Percentiles rank a stretch among this genome's conserved stretches.
phyloP scores from a whole-genome alignment of 257 asterid species.

The Plantago ovata region DNA sequence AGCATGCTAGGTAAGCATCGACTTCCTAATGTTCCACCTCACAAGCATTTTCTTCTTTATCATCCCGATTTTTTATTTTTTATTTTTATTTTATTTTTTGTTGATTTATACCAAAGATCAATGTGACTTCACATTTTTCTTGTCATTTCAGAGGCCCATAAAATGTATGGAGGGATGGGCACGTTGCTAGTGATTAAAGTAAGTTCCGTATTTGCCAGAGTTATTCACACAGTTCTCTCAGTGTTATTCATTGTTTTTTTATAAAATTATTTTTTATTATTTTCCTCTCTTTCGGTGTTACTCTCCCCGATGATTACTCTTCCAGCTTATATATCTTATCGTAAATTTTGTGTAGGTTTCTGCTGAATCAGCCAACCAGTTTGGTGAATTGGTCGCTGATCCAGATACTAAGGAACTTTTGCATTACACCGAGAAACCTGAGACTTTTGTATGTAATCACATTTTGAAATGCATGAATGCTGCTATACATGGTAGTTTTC shows the following conservation, averaged over 20 bases:
- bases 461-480: background rate
- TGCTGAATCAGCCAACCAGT: slow-evolving; percentile 83
- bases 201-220: slow-evolving; percentile 20
- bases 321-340: background rate
- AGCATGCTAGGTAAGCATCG: slow-evolving; percentile 59
- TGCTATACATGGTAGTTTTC: slow-evolving; percentile 4
- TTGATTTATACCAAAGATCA: slow-evolving; percentile 8
- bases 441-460: slow-evolving; percentile 65
- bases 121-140: slow-evolving; percentile 13
- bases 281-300: slow-evolving; percentile 6
- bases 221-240: slow-evolving; percentile 1
- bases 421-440: slow-evolving; percentile 88
- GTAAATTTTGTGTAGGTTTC: slow-evolving; percentile 49
- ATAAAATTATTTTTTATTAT: background rate
- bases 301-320: slow-evolving; percentile 9
- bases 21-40: slow-evolving; percentile 4
- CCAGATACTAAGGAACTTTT: slow-evolving; percentile 66
- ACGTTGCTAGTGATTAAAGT: slow-evolving; percentile 73
- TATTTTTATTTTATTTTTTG: slow-evolving; percentile 3
- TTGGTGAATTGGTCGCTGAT: slow-evolving; percentile 86
- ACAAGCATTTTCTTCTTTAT: slow-evolving; percentile 8
- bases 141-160: slow-evolving; percentile 59
- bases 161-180: slow-evolving; percentile 65
- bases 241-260: slow-evolving; percentile 1
- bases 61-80: background rate